Evolutionary conservation across 2,329 filamentous ascomycete genomes (phyloP).

Genomic region (Diaporthe ilicicola): DNA sequence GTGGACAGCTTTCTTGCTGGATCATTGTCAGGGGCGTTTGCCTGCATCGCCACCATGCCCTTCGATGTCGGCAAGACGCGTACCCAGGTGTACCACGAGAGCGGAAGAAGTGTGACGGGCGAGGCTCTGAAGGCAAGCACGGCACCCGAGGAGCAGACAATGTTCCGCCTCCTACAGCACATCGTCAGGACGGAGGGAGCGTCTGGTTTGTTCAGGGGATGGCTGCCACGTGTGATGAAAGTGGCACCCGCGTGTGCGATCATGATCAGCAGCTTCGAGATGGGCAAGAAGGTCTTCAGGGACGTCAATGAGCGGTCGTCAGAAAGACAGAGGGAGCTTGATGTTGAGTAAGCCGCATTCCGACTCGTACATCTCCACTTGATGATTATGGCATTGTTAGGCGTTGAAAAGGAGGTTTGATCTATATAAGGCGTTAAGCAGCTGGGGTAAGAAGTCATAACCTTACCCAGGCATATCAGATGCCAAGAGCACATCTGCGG

Average conservation of each 20-base stretch:
- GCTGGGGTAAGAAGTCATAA: slow-evolving; percentile 20
- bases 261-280: slow-evolving; percentile 98
- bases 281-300: slow-evolving; percentile 88
- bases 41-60: slow-evolving; percentile 89
- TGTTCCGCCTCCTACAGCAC: slow-evolving; percentile 86
- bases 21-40: slow-evolving; percentile 81
- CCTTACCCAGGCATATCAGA: neutral
- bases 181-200: slow-evolving; percentile 89
- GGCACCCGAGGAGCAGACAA: slow-evolving; percentile 77
- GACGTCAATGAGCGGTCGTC: slow-evolving; percentile 70
- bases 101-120: slow-evolving; percentile 44
- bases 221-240: slow-evolving; percentile 90
- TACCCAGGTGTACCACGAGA: slow-evolving; percentile 81
- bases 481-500: slow-evolving; percentile 18
- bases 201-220: slow-evolving; percentile 86
- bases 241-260: slow-evolving; percentile 97
- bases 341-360: slow-evolving; percentile 15
- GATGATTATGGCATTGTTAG: slow-evolving; percentile 25
- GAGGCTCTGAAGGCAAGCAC: slow-evolving; percentile 45
- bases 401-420: slow-evolving; percentile 27
- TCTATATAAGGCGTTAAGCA: slow-evolving; percentile 25
- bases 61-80: slow-evolving; percentile 98
- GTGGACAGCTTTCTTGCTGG: slow-evolving; percentile 90
- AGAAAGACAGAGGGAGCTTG: slow-evolving; percentile 37
- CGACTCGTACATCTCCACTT: slow-evolving; percentile 31